Base-by-base conservation (phyloP, 1,284 basidiomycete genomes). In the Cutaneotrichosporon sp. region DNA sequence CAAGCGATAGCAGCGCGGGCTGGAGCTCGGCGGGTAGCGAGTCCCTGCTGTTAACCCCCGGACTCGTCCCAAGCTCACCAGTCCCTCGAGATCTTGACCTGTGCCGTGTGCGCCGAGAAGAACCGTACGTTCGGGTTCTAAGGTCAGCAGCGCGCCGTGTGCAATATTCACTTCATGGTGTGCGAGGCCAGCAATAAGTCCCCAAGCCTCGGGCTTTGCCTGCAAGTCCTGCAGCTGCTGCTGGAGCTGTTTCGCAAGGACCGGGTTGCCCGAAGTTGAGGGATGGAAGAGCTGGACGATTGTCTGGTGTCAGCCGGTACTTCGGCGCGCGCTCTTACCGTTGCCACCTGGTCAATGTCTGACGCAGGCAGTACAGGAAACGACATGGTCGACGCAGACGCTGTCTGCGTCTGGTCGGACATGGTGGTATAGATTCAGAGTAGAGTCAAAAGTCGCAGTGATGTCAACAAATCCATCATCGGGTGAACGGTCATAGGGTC, bases 81-180 rank as follows among this genome's bases (percentile, higher is more conserved):
- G 68, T 92, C 90, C 59, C 90, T 78, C 17, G 86, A 83, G 62
- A 92, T 89, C 80, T 93, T 93, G 56, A 91, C 87, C 68, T 91
- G 88, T 1, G 86, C 83, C 0, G 88, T 93, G 67, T 92, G 89
- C 4, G 90, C 90, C 4, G 89, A 88, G 68, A 90, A 92, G 79
- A 92, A 93, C 67, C 90, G 85, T 8, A 92, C 88, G 64, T 88
- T 88, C 45, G 80, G 78, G 70, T 91, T 86, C 59, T 73, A 26
- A 23, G 10, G 26, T 30, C 20, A 20, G 46, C 23, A 30, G 45
- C 43, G 18, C 8, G 39, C 4, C 7, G 2, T 1, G 20, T 17
- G 1, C 3, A 8, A 8, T 4, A n/a, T 66, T 20, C 37, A 76
- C 74, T 21, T 70, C 67, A 55, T 74, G 68, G 13, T 52, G 47